phyloP scores from a whole-genome alignment of 2,329 filamentous ascomycete genomes.

The Colletotrichum sp. region DNA sequence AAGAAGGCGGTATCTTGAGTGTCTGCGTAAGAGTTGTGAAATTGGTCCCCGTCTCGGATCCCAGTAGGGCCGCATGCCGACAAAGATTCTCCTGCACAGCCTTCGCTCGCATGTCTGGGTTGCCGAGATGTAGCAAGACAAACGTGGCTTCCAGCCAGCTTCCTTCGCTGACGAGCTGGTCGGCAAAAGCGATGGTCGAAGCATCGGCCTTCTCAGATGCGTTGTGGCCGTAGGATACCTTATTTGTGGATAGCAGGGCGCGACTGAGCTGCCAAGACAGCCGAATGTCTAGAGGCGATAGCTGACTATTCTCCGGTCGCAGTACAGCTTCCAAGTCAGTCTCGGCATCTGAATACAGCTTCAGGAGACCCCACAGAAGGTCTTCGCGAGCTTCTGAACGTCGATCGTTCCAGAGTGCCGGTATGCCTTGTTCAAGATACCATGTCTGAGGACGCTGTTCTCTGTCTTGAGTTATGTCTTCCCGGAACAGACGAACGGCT shows the following conservation, averaged over 20 bases:
- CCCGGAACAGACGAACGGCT: slow-evolving; percentile 75
- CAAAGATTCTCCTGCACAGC: slow-evolving; percentile 77
- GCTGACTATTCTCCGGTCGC: slow-evolving; percentile 76
- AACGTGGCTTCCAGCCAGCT: slow-evolving; percentile 77
- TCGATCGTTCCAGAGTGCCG: slow-evolving; percentile 65
- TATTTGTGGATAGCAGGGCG: slow-evolving; percentile 59
- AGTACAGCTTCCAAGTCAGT: slow-evolving; percentile 72
- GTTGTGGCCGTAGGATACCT: slow-evolving; percentile 57
- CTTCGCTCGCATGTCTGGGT: slow-evolving; percentile 64
- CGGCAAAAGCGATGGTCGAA: slow-evolving; percentile 68
- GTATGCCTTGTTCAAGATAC: slow-evolving; percentile 66
- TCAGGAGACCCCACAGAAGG: slow-evolving; percentile 85
- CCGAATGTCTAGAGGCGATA: slow-evolving; percentile 76
- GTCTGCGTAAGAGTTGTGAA: slow-evolving; percentile 67
- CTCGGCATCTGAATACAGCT: slow-evolving; percentile 71
- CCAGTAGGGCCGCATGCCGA: slow-evolving; percentile 72
- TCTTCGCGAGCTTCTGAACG: slow-evolving; percentile 70
- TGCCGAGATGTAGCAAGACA: slow-evolving; percentile 77
- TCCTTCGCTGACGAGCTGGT: slow-evolving; percentile 66
- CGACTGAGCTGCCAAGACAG: slow-evolving; percentile 87
- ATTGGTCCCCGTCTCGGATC: slow-evolving; percentile 58
- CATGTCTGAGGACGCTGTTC: slow-evolving; percentile 78
- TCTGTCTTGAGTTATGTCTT: slow-evolving; percentile 73
- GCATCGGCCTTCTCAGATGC: slow-evolving; percentile 68
- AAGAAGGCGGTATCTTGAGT: slow-evolving; percentile 73